Base-by-base conservation (phyloP, 2,329 filamentous ascomycete species). In the Phialophora chinensis region DNA sequence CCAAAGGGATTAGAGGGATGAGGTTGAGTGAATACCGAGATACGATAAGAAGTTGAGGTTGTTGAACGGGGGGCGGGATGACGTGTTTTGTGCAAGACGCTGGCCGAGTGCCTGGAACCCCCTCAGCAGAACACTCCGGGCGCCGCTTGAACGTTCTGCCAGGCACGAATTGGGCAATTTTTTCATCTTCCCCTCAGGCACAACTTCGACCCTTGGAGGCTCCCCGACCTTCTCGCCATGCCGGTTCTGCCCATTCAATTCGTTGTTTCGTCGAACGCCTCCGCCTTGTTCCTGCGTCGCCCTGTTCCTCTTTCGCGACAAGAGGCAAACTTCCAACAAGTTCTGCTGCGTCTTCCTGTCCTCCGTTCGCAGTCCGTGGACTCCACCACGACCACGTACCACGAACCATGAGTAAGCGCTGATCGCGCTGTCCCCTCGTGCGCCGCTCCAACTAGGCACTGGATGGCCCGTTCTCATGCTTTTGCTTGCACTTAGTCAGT, bases 351-450 rank as follows among this genome's bases (percentile, higher is more conserved):
- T 44, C 38, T n/a, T 44, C 38, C 14, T 44, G 38, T n/a, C 14
- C 38, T 44, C 38, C 38, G 38, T 44, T n/a, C 38, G 17, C 17
- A 44, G 38, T n/a, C 38, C 38, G 38, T 11, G 14, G 14, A 29
- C 10, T 25, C 49, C 11, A 52, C 47, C 20, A 52, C 23, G 20
- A 25, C 25, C 20, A 25, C 20, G n/a, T 53, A 12, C 11, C 27
- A n/a, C 14, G 29, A 35, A 31, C 53, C 27, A 55, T 55, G 53
- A 55, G 53, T 55, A 55, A 55, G 53, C 53, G 25, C 53, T 33
- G 53, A 55, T 55, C 53, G 14, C 42, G 6, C 25, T 47, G 49
- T 6, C 38, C 38, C 38, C 4, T 42, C 38, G 17, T 7, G 17
- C 38, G 38, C 14, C 38, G 14, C 38, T 44, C 17, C 38, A 44